Evolutionary conservation across 192 early-diverging fungal genomes (phyloP), one percentile per base, ranked within the genome.

Genomic region (Spinellus fusiger): DNA sequence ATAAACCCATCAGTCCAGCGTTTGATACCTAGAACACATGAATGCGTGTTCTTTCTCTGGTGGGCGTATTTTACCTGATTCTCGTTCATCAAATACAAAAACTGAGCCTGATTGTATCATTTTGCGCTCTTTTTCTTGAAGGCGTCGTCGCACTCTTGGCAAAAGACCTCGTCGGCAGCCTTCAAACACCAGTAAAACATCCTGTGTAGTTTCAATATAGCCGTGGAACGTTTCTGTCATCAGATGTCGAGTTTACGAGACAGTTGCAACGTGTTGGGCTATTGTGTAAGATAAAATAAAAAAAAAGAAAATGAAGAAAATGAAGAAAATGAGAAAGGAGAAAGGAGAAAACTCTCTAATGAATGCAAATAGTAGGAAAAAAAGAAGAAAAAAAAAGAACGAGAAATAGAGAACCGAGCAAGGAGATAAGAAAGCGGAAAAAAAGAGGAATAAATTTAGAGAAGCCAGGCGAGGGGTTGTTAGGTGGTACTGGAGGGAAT

Each of bases 61-160:
- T 9, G 13, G 35, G 35, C 13, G 5, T 37, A 37, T 37, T 37
- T 52, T 61, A 64, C 69, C 84, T 34, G 86, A 86, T 63, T 91
- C 88, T 52, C 82, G 75, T 73, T 93, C 90, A 63, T 92, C 87
- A 78, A 91, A 93, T 38, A 93, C 87, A 40, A 92, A 86, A n/a
- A 93, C 79, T 3, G 87, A 85, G 29, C 92, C 92, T 13, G 84
- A 86, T 49, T 74, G 62, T 46, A 93, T 86, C 44, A 80, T 76
- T 47, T 79, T 78, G 63, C 87, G 82, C 59, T 93, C 89, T 52
- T 73, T 69, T 27, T 90, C 88, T 59, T 86, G 85, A 7, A 91
- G 77, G 20, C 91, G 77, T n/a, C 86, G 74, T 26, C 77, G 74
- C 34, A 93, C 80, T 52, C 81, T 84, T 12, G 86, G 83, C 23